Evolutionary conservation across 805 yeast genomes (phyloP).

Genomic region (Cyberlindnera amylophila): DNA sequence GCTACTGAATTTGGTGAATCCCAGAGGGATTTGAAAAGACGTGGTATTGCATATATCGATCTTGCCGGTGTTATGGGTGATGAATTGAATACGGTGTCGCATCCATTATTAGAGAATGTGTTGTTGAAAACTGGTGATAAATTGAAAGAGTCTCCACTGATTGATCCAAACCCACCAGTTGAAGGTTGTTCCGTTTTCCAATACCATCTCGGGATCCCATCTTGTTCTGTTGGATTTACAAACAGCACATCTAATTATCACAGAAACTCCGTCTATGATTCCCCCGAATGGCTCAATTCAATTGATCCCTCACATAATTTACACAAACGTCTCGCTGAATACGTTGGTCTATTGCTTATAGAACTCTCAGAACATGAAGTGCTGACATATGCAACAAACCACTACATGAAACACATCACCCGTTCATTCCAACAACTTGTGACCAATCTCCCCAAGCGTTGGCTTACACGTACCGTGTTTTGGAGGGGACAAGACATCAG

Average conservation of each 20-base stretch:
- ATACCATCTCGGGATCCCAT: constrained; percentile 64
- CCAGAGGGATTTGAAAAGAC: constrained; percentile 38
- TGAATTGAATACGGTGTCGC: constrained; percentile 42
- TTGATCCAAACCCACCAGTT: constrained; percentile 22
- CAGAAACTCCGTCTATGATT: constrained; percentile 56
- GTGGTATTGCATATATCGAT: constrained; percentile 52
- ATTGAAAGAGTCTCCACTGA: constrained; percentile 37
- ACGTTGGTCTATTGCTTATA: constrained; percentile 52
- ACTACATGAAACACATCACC: constrained; percentile 44
- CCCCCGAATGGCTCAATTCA: constrained; percentile 50
- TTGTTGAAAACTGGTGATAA: constrained; percentile 3
- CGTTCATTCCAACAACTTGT: constrained; percentile 31
- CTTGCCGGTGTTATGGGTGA: constrained; percentile 53
- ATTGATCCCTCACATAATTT: constrained; percentile 49
- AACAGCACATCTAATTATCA: neutral
- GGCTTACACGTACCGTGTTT: constrained; percentile 24
- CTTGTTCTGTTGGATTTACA: constrained; percentile 46
- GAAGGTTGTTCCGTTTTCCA: constrained; percentile 42
- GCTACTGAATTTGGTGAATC: constrained; percentile 76
- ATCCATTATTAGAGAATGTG: constrained; percentile 52
- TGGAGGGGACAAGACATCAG: constrained; percentile 2
- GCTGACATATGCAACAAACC: constrained; percentile 41
- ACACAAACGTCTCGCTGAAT: constrained; percentile 57
- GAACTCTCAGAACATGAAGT: constrained; percentile 57
- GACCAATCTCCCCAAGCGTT: constrained; percentile 26